Conservation (phyloP, 208 protist species). For the Crithidia brevicula region DNA sequence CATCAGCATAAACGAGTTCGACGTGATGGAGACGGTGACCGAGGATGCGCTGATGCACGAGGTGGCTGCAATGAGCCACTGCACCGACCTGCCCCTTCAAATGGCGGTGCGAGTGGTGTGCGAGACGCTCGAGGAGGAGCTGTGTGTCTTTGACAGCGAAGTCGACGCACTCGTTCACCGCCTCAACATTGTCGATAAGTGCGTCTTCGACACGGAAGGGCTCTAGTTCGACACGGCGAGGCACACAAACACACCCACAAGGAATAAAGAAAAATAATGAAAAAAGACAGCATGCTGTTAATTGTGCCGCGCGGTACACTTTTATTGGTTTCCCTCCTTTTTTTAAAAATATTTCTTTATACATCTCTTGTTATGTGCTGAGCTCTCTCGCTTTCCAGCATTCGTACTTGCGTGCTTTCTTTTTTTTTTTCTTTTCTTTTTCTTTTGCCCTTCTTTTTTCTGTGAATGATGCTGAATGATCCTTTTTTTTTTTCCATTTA, state of each 20-base stretch:
- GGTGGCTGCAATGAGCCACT: conserved; percentile 29
- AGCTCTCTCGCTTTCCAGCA: neutral
- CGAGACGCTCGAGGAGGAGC: conserved; percentile 38
- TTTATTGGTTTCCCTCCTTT: neutral
- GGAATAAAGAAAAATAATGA: too few relatives aligned
- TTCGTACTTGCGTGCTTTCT: neutral
- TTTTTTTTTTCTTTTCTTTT: neutral
- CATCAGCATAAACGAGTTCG: conserved; percentile 43
- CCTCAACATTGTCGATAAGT: conserved; percentile 25
- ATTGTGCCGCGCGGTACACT: too few relatives aligned
- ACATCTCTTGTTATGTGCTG: neutral
- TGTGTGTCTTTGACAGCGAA: conserved; percentile 32
- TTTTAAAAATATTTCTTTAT: neutral
- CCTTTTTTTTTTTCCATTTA: conserved; percentile 3
- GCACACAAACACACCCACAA: neutral
- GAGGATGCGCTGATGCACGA: conserved; percentile 25
- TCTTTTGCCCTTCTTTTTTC: neutral
- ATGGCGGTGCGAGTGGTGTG: conserved; percentile 43
- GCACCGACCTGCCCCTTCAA: conserved; percentile 23
- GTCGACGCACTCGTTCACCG: conserved; percentile 37
- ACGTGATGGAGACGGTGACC: conserved; percentile 16
- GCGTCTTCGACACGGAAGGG: conserved; percentile 5
- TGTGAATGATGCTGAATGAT: conserved; percentile 15
- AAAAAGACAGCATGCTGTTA: too few relatives aligned
- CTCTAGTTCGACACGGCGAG: neutral